These are phyloP conservation scores for Physcomitrellopsis africana DNA, from an alignment of 225 moss, liverwort and hornwort species.

Conservation along the genomic window DNA sequence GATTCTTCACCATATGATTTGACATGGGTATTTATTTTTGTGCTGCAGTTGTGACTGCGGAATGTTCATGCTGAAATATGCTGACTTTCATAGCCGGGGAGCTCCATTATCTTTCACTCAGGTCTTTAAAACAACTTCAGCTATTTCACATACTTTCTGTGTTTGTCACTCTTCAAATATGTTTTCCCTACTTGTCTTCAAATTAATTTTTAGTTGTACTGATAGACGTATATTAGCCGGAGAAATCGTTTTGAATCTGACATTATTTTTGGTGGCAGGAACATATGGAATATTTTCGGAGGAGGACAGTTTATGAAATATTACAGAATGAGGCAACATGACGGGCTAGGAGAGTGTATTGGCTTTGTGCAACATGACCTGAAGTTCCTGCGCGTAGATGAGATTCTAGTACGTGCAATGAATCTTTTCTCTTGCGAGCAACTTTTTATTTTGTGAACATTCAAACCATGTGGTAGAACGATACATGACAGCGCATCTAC, in stretches of 20 bases:
- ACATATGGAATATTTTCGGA: slow-evolving; percentile 87
- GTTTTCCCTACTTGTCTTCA: neutral
- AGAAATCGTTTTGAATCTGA: slow-evolving; percentile 8
- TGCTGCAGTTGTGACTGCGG: slow-evolving; percentile 88
- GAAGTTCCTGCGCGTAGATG: too few relatives aligned
- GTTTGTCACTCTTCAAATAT: neutral
- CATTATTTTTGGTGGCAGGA: slow-evolving; percentile 41
- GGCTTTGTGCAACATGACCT: neutral
- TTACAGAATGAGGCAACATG: slow-evolving; percentile 64
- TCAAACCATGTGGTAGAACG: too few relatives aligned
- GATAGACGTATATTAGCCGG: neutral
- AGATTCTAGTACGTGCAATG: too few relatives aligned
- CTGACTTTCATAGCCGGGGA: slow-evolving; percentile 93
- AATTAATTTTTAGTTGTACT: too few relatives aligned
- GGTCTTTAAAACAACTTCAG: neutral
- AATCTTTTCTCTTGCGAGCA: too few relatives aligned
- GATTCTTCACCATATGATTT: slow-evolving; percentile 22
- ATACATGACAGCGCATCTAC: too few relatives aligned
- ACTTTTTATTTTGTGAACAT: too few relatives aligned
- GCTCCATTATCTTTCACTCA: slow-evolving; percentile 71
- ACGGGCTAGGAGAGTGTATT: slow-evolving; percentile 5
- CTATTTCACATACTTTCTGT: neutral
- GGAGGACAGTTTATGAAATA: slow-evolving; percentile 81
- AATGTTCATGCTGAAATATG: slow-evolving; percentile 99
- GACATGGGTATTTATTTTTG: neutral